phyloP scores from a whole-genome alignment of 2,329 filamentous ascomycete species.

The Trichoderma sp. region DNA sequence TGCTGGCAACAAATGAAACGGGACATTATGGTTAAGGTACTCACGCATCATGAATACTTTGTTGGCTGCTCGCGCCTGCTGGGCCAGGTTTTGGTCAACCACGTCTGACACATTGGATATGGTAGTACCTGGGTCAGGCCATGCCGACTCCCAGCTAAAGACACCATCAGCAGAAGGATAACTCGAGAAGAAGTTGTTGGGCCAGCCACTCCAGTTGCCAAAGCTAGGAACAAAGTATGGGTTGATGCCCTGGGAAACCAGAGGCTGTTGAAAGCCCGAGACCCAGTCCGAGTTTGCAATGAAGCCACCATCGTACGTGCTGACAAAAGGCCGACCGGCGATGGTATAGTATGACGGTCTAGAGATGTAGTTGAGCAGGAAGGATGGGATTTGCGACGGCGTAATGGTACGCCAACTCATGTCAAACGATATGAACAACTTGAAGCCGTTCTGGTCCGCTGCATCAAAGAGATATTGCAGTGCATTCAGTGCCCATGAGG shows the following conservation, averaged over 20 bases:
- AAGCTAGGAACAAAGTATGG: slow-evolving; percentile 17
- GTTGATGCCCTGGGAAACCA: neutral
- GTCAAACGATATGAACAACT: slow-evolving; percentile 20
- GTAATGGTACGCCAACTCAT: slow-evolving; percentile 18
- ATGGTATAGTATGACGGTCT: slow-evolving; percentile 13
- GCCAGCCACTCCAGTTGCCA: slow-evolving; percentile 20
- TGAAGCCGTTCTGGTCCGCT: slow-evolving; percentile 16
- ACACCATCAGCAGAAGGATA: slow-evolving; percentile 2
- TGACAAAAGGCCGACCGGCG: slow-evolving; percentile 6
- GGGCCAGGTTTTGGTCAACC: slow-evolving; percentile 14
- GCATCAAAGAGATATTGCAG: slow-evolving; percentile 3
- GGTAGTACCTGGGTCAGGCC: slow-evolving; percentile 8
- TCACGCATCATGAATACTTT: slow-evolving; percentile 22
- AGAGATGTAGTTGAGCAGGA: slow-evolving; percentile 14
- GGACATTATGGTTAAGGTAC: neutral
- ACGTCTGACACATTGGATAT: slow-evolving; percentile 9
- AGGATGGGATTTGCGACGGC: slow-evolving; percentile 11
- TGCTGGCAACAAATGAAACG: neutral
- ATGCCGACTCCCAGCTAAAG: slow-evolving; percentile 22
- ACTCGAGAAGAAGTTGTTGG: slow-evolving; percentile 16
- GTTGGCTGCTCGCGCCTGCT: slow-evolving; percentile 5
- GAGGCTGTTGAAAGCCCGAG: slow-evolving; percentile 11
- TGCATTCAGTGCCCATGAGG: slow-evolving; percentile 11
- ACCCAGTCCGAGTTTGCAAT: slow-evolving; percentile 15
- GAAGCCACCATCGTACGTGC: slow-evolving; percentile 16